Evolutionary conservation across 192 early-diverging fungal species (phyloP).

Genomic region (Backusella tuberculispora): DNA sequence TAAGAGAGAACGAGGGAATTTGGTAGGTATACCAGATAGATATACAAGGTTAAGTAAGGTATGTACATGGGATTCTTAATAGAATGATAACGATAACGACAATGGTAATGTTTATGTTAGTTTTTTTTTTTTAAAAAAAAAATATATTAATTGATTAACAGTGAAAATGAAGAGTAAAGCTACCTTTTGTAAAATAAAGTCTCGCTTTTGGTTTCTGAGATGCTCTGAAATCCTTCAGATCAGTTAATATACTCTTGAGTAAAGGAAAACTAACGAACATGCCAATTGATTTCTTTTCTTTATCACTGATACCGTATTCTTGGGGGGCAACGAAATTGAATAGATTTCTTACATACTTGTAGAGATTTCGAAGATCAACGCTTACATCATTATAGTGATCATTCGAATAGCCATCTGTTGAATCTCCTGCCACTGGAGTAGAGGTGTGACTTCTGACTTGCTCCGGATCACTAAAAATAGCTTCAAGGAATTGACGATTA

Average conservation of each 20-base stretch:
- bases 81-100: no score
- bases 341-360: slow-evolving; percentile 78
- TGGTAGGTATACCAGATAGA: slow-evolving; percentile 80
- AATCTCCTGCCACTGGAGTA: background rate
- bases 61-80: slow-evolving; percentile 85
- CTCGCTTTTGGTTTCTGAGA: slow-evolving; percentile 64
- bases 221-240: slow-evolving; percentile 65
- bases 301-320: slow-evolving; percentile 89
- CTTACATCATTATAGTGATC: slow-evolving; percentile 3
- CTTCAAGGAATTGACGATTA: slow-evolving; percentile 85
- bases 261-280: slow-evolving; percentile 75
- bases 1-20: slow-evolving; percentile 62
- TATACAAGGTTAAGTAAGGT: slow-evolving; percentile 91
- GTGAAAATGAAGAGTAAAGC: background rate
- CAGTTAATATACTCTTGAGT: slow-evolving; percentile 77
- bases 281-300: slow-evolving; percentile 87
- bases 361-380: slow-evolving; percentile 64
- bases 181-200: slow-evolving; percentile 95
- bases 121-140: no score
- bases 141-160: background rate
- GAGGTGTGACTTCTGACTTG: background rate
- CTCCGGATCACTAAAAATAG: slow-evolving; percentile 59
- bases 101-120: no score
- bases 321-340: slow-evolving; percentile 94
- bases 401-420: background rate